Evolutionary conservation across 1,139 yeast species (phyloP), one percentile per base, ranked within the genome.

Genomic region (Geotrichum reessii): DNA sequence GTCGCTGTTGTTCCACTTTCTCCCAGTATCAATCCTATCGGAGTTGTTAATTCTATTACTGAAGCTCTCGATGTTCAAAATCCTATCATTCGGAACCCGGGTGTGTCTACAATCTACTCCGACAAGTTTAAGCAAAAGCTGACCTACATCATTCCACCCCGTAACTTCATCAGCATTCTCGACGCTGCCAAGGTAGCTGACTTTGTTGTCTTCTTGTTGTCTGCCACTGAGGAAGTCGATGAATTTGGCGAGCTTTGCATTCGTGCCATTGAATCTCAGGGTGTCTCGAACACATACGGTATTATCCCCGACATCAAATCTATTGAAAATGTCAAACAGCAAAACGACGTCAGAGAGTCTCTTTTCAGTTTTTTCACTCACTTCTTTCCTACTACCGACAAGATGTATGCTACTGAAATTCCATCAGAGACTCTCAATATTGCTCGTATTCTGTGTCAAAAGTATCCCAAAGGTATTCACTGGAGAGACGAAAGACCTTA

Each of bases 401-500:
- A 85, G 71, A 75, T 93, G 33, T 92, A 77, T 73, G 84, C 87
- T 50, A 73, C 90, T 59, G 96, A 90, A 66, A 76, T 74, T 52
- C 75, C 78, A 21, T 77, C 87, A 2, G 99, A 93, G 64, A 80
- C 87, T 24, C 65, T 80, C 37, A 88, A 87, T 67, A 84, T 91
- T 57, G 77, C 87, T 47, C 81, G 99, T 69, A 77, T 79, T 2
- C 68, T 95, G 47, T 87, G 96, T 69, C 98, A 93, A 69, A 88
- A 85, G 72, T 82, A 85, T 67, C 99, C 99, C 31, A 86, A 85
- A 69, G 84, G 90, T 1, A 78, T 95, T 49, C 81, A 81, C 46
- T 95, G 99, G 99, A 84, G 99, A 75, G 98, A 93, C 66, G 76
- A 85, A 27, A 80, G 99, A 70, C 95, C 96, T 8, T 95, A 92